Conservation (phyloP, 192 early-diverging fungal genomes). For the Umbelopsis isabellina region DNA sequence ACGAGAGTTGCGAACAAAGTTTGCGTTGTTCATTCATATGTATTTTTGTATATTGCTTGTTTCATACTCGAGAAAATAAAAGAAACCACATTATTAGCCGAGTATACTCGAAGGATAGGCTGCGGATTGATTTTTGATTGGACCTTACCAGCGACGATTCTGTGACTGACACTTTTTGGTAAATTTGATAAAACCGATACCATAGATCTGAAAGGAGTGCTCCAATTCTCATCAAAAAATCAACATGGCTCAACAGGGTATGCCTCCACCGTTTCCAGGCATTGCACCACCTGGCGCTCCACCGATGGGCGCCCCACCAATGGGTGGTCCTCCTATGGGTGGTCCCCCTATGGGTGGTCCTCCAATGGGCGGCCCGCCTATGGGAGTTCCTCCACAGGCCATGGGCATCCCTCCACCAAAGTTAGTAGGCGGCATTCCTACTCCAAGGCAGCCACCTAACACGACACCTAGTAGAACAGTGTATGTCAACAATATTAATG, state of each 20-base stretch:
- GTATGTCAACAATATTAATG: constrained; percentile 84
- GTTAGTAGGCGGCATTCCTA: constrained; percentile 38
- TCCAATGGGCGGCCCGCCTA: background rate
- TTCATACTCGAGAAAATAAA: background rate
- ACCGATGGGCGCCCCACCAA: constrained; percentile 2
- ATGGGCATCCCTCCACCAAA: constrained; percentile 18
- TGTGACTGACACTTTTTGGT: too few relatives aligned
- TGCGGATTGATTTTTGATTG: too few relatives aligned
- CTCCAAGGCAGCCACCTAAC: constrained; percentile 63
- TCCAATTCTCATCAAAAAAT: background rate
- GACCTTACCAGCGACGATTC: too few relatives aligned
- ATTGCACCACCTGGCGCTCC: constrained; percentile 20
- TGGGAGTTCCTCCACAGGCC: constrained; percentile 8
- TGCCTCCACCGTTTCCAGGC: constrained; percentile 12
- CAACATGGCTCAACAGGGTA: constrained; percentile 19
- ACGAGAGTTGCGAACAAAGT: background rate
- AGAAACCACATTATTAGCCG: background rate
- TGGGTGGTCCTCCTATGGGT: constrained; percentile 1
- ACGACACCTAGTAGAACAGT: constrained; percentile 69
- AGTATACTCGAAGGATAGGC: background rate
- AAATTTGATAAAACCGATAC: too few relatives aligned
- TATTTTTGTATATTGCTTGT: constrained; percentile 2
- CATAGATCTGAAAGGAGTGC: too few relatives aligned
- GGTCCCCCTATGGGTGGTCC: constrained; percentile 9
- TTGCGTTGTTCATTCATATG: constrained; percentile 1